Percentiles rank a stretch among this genome's conserved stretches.
phyloP scores from a whole-genome alignment of 768 basidiomycete genomes.

The Xerocomus brunneocitrinus region DNA sequence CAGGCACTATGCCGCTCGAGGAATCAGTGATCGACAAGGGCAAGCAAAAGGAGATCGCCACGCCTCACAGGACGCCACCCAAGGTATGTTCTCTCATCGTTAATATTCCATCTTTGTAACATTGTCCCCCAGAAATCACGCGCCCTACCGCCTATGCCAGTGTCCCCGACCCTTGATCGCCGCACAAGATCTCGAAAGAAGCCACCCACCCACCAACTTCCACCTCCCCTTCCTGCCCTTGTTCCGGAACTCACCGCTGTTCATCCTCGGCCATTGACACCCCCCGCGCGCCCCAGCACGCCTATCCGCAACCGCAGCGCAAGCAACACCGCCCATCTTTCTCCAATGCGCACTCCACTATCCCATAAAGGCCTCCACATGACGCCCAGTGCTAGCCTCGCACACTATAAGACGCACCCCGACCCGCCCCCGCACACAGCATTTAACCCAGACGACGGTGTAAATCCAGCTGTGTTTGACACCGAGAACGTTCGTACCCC shows the following conservation, averaged over 20 bases:
- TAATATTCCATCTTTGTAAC: neutral
- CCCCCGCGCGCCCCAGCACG: conserved; percentile 39
- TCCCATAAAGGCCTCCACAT: conserved; percentile 66
- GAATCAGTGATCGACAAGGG: conserved; percentile 10
- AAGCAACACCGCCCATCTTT: conserved; percentile 39
- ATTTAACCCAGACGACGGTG: conserved; percentile 25
- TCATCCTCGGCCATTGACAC: conserved; percentile 23
- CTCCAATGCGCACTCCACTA: conserved; percentile 60
- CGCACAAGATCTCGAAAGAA: conserved; percentile 26
- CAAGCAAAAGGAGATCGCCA: conserved; percentile 16
- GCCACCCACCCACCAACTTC: conserved; percentile 9
- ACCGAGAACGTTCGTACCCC: conserved; percentile 42
- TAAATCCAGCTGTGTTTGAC: conserved; percentile 36
- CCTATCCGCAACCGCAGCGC: conserved; percentile 31
- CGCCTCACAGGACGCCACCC: conserved; percentile 25
- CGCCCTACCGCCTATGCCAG: conserved; percentile 39
- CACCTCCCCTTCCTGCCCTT: conserved; percentile 21
- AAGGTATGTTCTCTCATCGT: conserved; percentile 12
- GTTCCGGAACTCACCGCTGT: conserved; percentile 23
- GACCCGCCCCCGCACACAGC: conserved; percentile 52
- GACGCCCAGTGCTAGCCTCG: conserved; percentile 62
- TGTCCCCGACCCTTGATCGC: conserved; percentile 44
- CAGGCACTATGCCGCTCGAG: conserved; percentile 4
- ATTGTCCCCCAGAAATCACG: conserved; percentile 31
- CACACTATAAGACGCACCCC: conserved; percentile 63